Evolutionary conservation across 2,329 filamentous ascomycete species (phyloP).

Genomic region (Diplodia seriata): DNA sequence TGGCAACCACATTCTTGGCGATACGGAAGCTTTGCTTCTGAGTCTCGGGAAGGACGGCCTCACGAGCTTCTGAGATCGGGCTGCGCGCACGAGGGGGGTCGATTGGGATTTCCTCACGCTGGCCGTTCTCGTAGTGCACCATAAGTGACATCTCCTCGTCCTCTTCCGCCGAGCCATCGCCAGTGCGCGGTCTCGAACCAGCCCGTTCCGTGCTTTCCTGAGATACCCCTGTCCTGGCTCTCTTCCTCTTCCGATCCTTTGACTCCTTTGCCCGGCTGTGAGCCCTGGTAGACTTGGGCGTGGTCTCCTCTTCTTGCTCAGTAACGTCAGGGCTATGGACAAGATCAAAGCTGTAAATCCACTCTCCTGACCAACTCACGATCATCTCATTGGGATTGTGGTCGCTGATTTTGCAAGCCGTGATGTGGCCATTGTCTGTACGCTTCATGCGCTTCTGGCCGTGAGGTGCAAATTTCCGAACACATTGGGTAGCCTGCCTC

Average conservation of each 20-base stretch:
- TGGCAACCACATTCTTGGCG: constrained; percentile 60
- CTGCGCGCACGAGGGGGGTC: constrained; percentile 41
- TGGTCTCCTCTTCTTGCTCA: constrained; percentile 44
- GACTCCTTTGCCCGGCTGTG: constrained; percentile 37
- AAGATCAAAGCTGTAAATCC: constrained; percentile 72
- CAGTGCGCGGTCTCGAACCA: constrained; percentile 58
- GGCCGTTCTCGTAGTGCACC: constrained; percentile 66
- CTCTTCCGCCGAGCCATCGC: constrained; percentile 45
- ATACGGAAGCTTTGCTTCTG: constrained; percentile 63
- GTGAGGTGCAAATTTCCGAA: constrained; percentile 69
- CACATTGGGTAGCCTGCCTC: constrained; percentile 67
- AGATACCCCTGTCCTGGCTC: constrained; percentile 56
- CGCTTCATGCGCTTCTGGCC: constrained; percentile 62
- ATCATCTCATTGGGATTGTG: constrained; percentile 71
- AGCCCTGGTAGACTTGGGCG: background rate
- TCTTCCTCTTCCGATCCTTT: constrained; percentile 64
- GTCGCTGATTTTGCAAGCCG: constrained; percentile 74
- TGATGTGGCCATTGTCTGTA: constrained; percentile 68
- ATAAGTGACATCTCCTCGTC: constrained; percentile 59
- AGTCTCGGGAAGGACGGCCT: constrained; percentile 58
- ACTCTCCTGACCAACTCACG: constrained; percentile 72
- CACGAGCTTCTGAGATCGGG: constrained; percentile 48
- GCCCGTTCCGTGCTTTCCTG: constrained; percentile 52
- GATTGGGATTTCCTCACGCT: constrained; percentile 64
- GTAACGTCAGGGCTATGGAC: constrained; percentile 63